Conservation (phyloP, 2,329 filamentous ascomycete species). For the Leptographium wingfieldii region DNA sequence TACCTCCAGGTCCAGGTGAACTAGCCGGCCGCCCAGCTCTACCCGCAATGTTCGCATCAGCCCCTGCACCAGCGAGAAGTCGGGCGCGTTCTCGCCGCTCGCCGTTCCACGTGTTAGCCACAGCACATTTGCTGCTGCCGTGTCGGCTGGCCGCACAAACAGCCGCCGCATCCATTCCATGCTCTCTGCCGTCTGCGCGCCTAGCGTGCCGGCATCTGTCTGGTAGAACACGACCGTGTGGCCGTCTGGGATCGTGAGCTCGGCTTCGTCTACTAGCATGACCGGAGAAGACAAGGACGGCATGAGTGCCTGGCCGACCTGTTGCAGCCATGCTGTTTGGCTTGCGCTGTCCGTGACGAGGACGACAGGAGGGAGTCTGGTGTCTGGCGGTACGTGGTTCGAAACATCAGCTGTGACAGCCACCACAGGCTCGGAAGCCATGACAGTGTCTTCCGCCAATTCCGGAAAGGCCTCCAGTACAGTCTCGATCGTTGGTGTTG, state of each 20-base stretch:
- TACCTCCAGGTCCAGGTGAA: slow-evolving; percentile 16
- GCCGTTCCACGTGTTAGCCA: slow-evolving; percentile 22
- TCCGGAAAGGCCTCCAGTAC: background rate
- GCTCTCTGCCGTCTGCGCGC: slow-evolving; percentile 13
- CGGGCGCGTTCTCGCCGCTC: slow-evolving; percentile 13
- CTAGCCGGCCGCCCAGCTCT: slow-evolving; percentile 14
- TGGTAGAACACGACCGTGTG: slow-evolving; percentile 9
- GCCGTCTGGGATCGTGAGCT: background rate
- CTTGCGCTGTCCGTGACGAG: background rate
- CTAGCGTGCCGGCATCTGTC: slow-evolving; percentile 5
- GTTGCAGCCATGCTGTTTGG: background rate
- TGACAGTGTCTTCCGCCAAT: no score
- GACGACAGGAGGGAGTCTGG: background rate
- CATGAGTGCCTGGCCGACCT: background rate
- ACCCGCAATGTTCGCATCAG: slow-evolving; percentile 20
- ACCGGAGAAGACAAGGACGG: background rate
- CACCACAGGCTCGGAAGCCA: background rate
- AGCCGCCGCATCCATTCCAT: slow-evolving; percentile 17
- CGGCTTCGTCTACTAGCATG: slow-evolving; percentile 2
- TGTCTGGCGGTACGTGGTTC: background rate
- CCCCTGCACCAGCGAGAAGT: slow-evolving; percentile 19
- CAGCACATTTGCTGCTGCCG: slow-evolving; percentile 15
- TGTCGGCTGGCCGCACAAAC: slow-evolving; percentile 10
- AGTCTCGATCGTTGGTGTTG: background rate
- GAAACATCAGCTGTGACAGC: no score